Evolutionary conservation across 306 rosid species (phyloP).

Genomic region (Potentilla sterilis): DNA sequence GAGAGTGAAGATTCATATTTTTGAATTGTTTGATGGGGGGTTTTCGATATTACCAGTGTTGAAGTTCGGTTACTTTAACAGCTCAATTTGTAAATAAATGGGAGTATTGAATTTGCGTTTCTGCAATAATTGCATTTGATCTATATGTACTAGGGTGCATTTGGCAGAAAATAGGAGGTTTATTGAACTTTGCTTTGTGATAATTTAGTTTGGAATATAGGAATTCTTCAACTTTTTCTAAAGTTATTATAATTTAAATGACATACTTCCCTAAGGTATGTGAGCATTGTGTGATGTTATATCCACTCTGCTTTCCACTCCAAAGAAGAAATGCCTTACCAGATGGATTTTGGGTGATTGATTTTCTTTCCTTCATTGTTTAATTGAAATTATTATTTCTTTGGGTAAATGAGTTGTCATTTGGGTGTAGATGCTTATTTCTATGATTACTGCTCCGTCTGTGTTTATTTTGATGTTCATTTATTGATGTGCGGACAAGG

Average conservation of each 20-base stretch:
- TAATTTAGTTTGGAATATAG: neutral
- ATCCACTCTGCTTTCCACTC: neutral
- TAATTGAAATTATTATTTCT: neutral
- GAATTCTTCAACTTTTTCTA: neutral
- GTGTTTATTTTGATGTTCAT: constrained; percentile 16
- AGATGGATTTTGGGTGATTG: neutral
- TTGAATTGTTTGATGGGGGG: neutral
- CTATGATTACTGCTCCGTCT: constrained; percentile 13
- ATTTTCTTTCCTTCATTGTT: constrained; percentile 18
- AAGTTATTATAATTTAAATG: neutral
- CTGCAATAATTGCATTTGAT: neutral
- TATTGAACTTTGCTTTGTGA: neutral
- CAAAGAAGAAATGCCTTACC: neutral
- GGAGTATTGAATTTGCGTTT: neutral
- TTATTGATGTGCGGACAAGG: constrained; percentile 17
- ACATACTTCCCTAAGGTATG: neutral
- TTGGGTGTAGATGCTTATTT: neutral
- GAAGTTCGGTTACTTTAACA: constrained; percentile 10
- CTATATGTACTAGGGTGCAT: neutral
- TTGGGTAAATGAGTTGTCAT: constrained; percentile 9
- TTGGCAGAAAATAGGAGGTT: neutral
- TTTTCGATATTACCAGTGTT: constrained; percentile 2
- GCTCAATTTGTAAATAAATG: neutral
- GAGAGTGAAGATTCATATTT: neutral
- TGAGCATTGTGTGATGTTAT: neutral